These are phyloP conservation scores for Penicillium steckii DNA, from an alignment of 495 filamentous ascomycete species.

Conservation along the genomic window DNA sequence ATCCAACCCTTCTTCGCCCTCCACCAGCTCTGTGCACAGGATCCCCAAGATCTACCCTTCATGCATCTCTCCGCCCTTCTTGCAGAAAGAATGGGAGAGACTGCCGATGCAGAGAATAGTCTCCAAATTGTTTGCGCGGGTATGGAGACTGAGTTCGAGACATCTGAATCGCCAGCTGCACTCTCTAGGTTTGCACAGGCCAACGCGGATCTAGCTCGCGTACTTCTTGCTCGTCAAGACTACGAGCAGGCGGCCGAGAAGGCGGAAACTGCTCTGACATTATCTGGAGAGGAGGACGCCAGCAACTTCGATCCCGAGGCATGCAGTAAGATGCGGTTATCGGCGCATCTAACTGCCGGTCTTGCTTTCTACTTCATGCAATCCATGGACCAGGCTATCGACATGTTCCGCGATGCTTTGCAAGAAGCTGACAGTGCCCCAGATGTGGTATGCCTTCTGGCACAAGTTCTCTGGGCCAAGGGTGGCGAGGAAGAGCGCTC, in stretches of 20 bases:
- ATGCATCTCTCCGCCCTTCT: conserved; percentile 78
- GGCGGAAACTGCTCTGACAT: conserved; percentile 67
- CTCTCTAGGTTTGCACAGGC: conserved; percentile 76
- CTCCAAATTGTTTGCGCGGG: conserved; percentile 63
- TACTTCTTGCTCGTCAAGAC: conserved; percentile 63
- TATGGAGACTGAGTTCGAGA: conserved; percentile 80
- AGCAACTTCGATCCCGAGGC: conserved; percentile 55
- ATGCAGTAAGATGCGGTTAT: conserved; percentile 67
- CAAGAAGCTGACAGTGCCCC: conserved; percentile 74
- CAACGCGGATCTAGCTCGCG: conserved; percentile 84
- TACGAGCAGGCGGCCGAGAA: conserved; percentile 68
- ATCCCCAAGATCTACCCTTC: conserved; percentile 63
- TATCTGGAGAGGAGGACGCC: conserved; percentile 58
- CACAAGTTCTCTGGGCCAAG: conserved; percentile 90
- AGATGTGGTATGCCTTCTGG: conserved; percentile 83
- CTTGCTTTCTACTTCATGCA: conserved; percentile 71
- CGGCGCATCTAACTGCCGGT: conserved; percentile 83
- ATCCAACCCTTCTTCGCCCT: conserved; percentile 85
- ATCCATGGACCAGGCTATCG: conserved; percentile 63
- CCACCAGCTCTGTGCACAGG: conserved; percentile 69
- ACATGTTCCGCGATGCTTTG: conserved; percentile 78
- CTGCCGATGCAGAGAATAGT: conserved; percentile 58
- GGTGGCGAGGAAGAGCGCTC: conserved; percentile 70
- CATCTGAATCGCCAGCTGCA: conserved; percentile 68
- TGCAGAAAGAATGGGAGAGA: conserved; percentile 73